Conservation (phyloP, 129 eudicot genomes). For the Flaveria ramosissima region DNA sequence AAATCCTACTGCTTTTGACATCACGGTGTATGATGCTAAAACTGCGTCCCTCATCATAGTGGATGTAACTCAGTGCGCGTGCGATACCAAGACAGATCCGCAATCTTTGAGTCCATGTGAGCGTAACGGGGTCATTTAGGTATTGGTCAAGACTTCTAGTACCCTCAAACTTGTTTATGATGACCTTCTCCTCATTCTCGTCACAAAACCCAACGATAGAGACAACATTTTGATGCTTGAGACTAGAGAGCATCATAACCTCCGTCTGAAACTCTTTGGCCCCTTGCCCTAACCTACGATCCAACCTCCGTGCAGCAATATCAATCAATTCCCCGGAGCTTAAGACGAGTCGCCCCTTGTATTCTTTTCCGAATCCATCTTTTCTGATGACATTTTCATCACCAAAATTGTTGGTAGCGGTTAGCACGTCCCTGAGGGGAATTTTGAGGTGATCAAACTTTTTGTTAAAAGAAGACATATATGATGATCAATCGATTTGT, state of each 20-base stretch:
- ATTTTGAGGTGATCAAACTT: neutral
- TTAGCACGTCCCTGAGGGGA: neutral
- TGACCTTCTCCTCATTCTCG: neutral
- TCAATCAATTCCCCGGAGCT: neutral
- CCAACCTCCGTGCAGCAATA: neutral
- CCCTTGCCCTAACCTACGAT: neutral
- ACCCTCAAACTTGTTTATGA: neutral
- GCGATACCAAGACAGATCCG: slow-evolving; percentile 4
- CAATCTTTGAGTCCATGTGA: slow-evolving; percentile 22
- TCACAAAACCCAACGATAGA: slow-evolving; percentile 11
- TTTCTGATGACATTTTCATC: neutral
- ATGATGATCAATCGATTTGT: neutral
- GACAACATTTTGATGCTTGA: neutral
- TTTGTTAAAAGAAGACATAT: neutral
- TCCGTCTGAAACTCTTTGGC: neutral
- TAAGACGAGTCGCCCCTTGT: slow-evolving; percentile 4
- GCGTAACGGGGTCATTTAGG: neutral
- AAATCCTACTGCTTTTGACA: neutral
- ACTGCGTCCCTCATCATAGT: neutral
- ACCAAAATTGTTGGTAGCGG: slow-evolving; percentile 8
- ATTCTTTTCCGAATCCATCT: neutral
- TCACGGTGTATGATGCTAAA: neutral
- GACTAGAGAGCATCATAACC: neutral
- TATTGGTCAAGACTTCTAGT: neutral
- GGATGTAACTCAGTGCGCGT: neutral